These are phyloP conservation scores for Colletotrichum destructivum DNA, from an alignment of 2,329 filamentous ascomycete genomes.

Conservation along the genomic window DNA sequence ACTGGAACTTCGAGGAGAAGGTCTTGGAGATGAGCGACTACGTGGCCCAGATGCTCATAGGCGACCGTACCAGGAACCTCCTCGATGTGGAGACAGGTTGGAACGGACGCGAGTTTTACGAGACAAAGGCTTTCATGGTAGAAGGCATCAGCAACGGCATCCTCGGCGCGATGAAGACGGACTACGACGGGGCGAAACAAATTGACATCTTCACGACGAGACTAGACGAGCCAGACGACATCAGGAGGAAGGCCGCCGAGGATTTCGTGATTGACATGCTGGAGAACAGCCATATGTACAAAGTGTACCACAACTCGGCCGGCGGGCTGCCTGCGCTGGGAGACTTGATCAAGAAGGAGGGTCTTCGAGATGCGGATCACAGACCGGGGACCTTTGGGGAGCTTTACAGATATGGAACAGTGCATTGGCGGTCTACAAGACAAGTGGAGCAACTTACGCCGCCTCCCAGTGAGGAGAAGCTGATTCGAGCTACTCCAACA, in stretches of 20 bases:
- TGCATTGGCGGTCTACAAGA: not conserved
- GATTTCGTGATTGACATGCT: not conserved
- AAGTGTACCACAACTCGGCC: not conserved
- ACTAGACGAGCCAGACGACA: not conserved
- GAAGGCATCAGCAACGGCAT: not conserved
- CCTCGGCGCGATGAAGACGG: not conserved
- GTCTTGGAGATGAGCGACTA: slow-evolving; percentile 53
- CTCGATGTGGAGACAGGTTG: slow-evolving; percentile 49
- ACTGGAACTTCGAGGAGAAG: slow-evolving; percentile 40
- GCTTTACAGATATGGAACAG: not conserved
- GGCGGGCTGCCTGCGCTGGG: not conserved
- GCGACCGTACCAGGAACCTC: slow-evolving; percentile 52
- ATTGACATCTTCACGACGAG: not conserved
- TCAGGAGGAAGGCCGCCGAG: not conserved
- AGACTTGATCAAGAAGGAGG: not conserved
- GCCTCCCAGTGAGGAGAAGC: not conserved
- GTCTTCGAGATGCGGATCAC: not conserved
- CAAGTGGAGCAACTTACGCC: not conserved
- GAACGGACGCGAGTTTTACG: slow-evolving; percentile 52
- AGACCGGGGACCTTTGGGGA: not conserved
- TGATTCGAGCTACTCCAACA: not conserved
- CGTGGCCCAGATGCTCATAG: slow-evolving; percentile 55
- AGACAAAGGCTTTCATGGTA: slow-evolving; percentile 49
- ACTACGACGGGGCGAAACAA: not conserved
- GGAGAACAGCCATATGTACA: slow-evolving; percentile 1